Evolutionary conservation across 2,329 filamentous ascomycete species (phyloP).

Genomic region (Fusarium dimerum): DNA sequence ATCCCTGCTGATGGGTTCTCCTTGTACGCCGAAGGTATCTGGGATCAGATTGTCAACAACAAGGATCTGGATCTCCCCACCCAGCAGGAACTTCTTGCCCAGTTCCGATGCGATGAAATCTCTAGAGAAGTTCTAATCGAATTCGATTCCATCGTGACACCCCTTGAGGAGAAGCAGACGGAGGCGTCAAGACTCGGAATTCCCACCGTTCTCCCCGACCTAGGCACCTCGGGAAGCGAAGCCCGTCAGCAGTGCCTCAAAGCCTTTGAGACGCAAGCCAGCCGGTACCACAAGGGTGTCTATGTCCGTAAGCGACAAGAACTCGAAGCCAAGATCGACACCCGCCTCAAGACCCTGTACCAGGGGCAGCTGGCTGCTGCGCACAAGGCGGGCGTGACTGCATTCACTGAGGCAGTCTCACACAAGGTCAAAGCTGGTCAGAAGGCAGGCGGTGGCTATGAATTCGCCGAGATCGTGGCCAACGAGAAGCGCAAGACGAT

Average conservation of each 20-base stretch:
- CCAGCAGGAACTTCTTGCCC: constrained; percentile 92
- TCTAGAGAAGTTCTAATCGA: constrained; percentile 79
- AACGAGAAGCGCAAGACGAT: constrained; percentile 78
- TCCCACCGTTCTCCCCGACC: constrained; percentile 68
- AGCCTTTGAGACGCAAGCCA: constrained; percentile 87
- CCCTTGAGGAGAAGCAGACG: constrained; percentile 83
- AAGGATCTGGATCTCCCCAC: constrained; percentile 96
- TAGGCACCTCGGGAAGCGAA: constrained; percentile 72
- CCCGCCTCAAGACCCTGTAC: constrained; percentile 84
- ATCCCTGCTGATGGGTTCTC: constrained; percentile 98
- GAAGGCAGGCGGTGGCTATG: constrained; percentile 86
- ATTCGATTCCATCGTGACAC: constrained; percentile 80
- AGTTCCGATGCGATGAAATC: constrained; percentile 98
- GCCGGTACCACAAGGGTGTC: constrained; percentile 95
- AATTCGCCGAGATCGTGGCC: constrained; percentile 92
- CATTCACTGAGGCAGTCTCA: constrained; percentile 88
- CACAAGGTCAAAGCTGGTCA: constrained; percentile 86
- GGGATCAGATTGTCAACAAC: constrained; percentile 99
- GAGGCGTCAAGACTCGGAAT: constrained; percentile 74
- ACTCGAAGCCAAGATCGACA: constrained; percentile 82
- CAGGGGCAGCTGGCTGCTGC: constrained; percentile 84
- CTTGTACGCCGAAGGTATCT: constrained; percentile 88
- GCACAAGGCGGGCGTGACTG: constrained; percentile 82
- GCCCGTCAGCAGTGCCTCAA: constrained; percentile 74
- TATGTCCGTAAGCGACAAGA: constrained; percentile 84